These are phyloP conservation scores for Fusarium tanahbumbuense DNA, from an alignment of 2,329 filamentous ascomycete species.

Conservation along the genomic window DNA sequence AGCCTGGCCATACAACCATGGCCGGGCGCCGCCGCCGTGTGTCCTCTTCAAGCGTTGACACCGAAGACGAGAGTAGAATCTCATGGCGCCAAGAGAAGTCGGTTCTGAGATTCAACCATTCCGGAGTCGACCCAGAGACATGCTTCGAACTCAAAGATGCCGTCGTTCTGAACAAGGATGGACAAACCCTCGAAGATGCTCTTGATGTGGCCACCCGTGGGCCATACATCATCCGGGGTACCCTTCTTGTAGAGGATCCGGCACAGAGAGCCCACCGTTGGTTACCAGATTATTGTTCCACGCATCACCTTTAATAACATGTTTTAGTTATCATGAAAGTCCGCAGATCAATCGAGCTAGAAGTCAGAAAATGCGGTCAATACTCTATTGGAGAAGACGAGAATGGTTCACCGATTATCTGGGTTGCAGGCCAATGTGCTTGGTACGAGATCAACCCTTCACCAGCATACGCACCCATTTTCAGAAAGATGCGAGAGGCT, in stretches of 20 bases:
- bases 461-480: slow-evolving; percentile 66
- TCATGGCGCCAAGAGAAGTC: slow-evolving; percentile 52
- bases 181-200: slow-evolving; percentile 67
- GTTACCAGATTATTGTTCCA: slow-evolving; percentile 33
- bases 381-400: slow-evolving; percentile 66
- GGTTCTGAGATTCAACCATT: slow-evolving; percentile 47
- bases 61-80: slow-evolving; percentile 53
- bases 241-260: slow-evolving; percentile 64
- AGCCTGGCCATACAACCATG: slow-evolving; percentile 52
- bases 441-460: slow-evolving; percentile 76
- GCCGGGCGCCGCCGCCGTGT: slow-evolving; percentile 54
- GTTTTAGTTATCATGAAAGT: slow-evolving; percentile 50
- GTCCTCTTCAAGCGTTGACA: slow-evolving; percentile 60
- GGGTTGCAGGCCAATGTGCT: slow-evolving; percentile 68
- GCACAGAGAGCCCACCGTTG: slow-evolving; percentile 52
- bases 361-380: slow-evolving; percentile 61
- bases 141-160: slow-evolving; percentile 71
- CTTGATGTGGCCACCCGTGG: slow-evolving; percentile 69
- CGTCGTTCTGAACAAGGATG: slow-evolving; percentile 66
- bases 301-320: slow-evolving; percentile 26
- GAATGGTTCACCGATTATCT: slow-evolving; percentile 68
- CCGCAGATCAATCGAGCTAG: slow-evolving; percentile 55
- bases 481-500: slow-evolving; percentile 70
- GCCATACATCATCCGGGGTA: slow-evolving; percentile 71
- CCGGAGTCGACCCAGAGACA: slow-evolving; percentile 62